Evolutionary conservation across 495 filamentous ascomycete genomes (phyloP).

Genomic region (Penicillium desertorum): DNA sequence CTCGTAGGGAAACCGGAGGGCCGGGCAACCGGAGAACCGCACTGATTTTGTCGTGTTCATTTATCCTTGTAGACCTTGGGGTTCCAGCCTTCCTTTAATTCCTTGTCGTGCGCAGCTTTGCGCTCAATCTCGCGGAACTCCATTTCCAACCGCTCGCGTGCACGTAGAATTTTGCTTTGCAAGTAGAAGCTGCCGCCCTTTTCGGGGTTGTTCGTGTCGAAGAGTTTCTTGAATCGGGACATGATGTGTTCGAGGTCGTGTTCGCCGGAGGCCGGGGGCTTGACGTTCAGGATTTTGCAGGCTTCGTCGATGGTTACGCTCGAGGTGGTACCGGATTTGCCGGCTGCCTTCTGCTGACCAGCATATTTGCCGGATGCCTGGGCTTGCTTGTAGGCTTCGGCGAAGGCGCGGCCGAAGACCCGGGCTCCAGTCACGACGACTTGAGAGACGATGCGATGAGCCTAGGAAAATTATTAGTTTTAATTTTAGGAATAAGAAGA

Average conservation of each 20-base stretch:
- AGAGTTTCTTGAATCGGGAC: constrained; percentile 89
- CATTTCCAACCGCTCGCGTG: constrained; percentile 86
- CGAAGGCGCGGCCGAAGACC: constrained; percentile 89
- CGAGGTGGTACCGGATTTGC: constrained; percentile 53
- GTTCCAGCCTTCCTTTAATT: constrained; percentile 81
- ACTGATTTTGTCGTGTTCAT: constrained; percentile 37
- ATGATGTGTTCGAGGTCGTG: constrained; percentile 73
- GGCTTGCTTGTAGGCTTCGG: constrained; percentile 89
- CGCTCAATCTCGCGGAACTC: constrained; percentile 59
- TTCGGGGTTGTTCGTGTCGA: constrained; percentile 88
- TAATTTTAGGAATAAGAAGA: not conserved
- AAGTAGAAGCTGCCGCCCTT: constrained; percentile 98
- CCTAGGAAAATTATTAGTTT: constrained; percentile 50
- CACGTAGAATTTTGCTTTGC: constrained; percentile 92
- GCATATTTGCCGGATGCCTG: constrained; percentile 80
- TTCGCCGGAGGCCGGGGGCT: constrained; percentile 77
- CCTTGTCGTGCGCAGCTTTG: constrained; percentile 56
- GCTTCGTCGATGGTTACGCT: constrained; percentile 93
- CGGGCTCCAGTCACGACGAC: constrained; percentile 85
- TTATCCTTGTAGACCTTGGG: constrained; percentile 92
- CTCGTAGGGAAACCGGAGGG: constrained; percentile 9
- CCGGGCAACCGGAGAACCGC: not conserved
- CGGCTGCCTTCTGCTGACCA: constrained; percentile 52
- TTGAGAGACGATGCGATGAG: constrained; percentile 92
- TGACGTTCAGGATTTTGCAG: constrained; percentile 96